Evolutionary conservation across 2,329 filamentous ascomycete genomes (phyloP).

Genomic region (Herpomyces periplanetae): DNA sequence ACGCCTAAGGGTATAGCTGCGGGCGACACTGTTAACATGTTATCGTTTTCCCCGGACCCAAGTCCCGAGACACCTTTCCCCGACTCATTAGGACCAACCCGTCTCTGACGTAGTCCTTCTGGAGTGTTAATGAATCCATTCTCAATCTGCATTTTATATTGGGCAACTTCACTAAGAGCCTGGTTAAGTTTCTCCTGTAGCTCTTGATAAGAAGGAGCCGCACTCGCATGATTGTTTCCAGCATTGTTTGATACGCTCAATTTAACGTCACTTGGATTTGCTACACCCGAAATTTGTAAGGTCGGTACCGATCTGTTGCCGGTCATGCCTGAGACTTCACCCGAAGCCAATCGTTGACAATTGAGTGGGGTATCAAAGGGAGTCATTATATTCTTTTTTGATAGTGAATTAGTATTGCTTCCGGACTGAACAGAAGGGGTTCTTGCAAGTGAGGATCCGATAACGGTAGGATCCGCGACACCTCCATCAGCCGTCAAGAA

Average conservation of each 20-base stretch:
- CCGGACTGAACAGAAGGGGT: background rate
- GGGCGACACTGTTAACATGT: constrained; percentile 9
- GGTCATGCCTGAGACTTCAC: constrained; percentile 7
- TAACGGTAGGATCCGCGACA: constrained; percentile 6
- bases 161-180: constrained; percentile 29
- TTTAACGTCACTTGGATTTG: too few relatives aligned
- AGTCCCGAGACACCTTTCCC: too few relatives aligned
- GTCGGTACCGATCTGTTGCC: constrained; percentile 12
- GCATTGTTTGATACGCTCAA: too few relatives aligned
- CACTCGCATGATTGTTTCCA: too few relatives aligned
- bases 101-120: constrained; percentile 14
- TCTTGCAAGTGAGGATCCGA: constrained; percentile 6
- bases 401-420: background rate
- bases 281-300: constrained; percentile 18
- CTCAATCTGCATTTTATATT: constrained; percentile 19
- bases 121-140: constrained; percentile 42
- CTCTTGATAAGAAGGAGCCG: too few relatives aligned
- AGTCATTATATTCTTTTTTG: constrained; percentile 1
- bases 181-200: constrained; percentile 32
- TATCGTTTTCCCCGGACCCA: too few relatives aligned
- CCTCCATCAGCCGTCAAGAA: constrained; percentile 26
- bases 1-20: constrained; percentile 29
- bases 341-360: constrained; percentile 4
- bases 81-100: too few relatives aligned
- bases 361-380: constrained; percentile 4